Percentiles rank a stretch among this genome's conserved stretches.
Evolutionary conservation across 768 basidiomycete genomes (phyloP).

Genomic region (Mycena rebaudengoi): DNA sequence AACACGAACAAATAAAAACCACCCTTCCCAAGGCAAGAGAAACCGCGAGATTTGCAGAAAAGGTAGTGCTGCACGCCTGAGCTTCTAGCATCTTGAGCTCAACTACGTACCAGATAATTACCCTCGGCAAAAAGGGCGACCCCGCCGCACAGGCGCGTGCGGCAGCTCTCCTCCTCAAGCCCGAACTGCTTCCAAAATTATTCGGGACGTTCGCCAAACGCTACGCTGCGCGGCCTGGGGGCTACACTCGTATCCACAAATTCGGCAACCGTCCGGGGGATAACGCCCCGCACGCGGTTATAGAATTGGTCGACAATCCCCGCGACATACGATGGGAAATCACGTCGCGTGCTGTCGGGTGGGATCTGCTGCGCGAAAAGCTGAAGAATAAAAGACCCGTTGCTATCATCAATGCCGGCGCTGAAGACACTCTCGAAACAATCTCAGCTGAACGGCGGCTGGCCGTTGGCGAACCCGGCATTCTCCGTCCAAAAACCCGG

Average conservation of each 20-base stretch:
- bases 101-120: slow-evolving; percentile 73
- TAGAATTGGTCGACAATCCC: slow-evolving; percentile 96
- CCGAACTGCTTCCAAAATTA: slow-evolving; percentile 78
- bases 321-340: slow-evolving; percentile 89
- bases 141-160: slow-evolving; percentile 76
- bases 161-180: slow-evolving; percentile 80
- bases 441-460: slow-evolving; percentile 59
- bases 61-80: slow-evolving; percentile 54
- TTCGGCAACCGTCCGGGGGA: slow-evolving; percentile 92
- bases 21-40: slow-evolving; percentile 96
- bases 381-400: slow-evolving; percentile 54
- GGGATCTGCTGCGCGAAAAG: slow-evolving; percentile 75
- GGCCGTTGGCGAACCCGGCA: slow-evolving; percentile 42
- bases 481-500: slow-evolving; percentile 71
- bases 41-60: slow-evolving; percentile 90
- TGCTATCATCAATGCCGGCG: slow-evolving; percentile 60
- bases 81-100: neutral
- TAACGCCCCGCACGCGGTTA: slow-evolving; percentile 90
- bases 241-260: slow-evolving; percentile 94
- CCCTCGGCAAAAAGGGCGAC: slow-evolving; percentile 87
- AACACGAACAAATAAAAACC: slow-evolving; percentile 96
- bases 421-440: slow-evolving; percentile 52
- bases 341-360: slow-evolving; percentile 86
- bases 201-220: slow-evolving; percentile 83
- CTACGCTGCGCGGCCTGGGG: slow-evolving; percentile 85